These are phyloP conservation scores for Perkinsus chesapeaki DNA, from an alignment of 169 alveolate species.

Conservation along the genomic window DNA sequence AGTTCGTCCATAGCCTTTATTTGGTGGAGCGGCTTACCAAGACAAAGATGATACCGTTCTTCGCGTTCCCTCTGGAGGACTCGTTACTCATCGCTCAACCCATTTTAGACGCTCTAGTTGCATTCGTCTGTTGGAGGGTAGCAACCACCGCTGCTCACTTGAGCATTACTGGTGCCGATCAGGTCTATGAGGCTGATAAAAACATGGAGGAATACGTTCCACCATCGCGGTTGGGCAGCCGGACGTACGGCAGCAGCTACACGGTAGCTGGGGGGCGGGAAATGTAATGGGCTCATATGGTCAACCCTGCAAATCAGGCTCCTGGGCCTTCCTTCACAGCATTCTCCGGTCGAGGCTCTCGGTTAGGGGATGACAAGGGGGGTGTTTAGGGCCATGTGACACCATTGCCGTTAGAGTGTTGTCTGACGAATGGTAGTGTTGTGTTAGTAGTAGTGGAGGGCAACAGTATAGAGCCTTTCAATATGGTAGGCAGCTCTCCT, in stretches of 20 bases:
- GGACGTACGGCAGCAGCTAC: slow-evolving; percentile 3
- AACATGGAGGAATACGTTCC: background rate
- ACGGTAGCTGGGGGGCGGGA: no score
- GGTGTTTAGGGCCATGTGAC: background rate
- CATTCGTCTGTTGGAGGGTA: background rate
- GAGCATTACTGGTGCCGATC: background rate
- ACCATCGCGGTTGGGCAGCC: no score
- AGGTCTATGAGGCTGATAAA: background rate
- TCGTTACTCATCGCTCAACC: background rate
- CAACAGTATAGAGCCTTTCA: no score
- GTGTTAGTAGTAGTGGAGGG: background rate
- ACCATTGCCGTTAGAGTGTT: background rate
- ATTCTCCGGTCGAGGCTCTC: background rate
- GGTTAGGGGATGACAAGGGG: background rate
- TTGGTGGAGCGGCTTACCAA: background rate
- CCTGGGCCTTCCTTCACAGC: background rate
- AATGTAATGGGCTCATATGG: no score
- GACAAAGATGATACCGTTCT: background rate
- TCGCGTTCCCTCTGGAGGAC: background rate
- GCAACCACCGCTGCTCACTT: background rate
- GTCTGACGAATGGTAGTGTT: background rate
- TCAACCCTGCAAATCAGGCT: background rate
- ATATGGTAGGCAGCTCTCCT: no score
- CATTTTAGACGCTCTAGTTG: background rate
- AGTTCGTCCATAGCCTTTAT: background rate